Percentiles rank a stretch among this genome's conserved stretches.
phyloP scores from a whole-genome alignment of 306 rosid species.

The Prosopis cineraria region DNA sequence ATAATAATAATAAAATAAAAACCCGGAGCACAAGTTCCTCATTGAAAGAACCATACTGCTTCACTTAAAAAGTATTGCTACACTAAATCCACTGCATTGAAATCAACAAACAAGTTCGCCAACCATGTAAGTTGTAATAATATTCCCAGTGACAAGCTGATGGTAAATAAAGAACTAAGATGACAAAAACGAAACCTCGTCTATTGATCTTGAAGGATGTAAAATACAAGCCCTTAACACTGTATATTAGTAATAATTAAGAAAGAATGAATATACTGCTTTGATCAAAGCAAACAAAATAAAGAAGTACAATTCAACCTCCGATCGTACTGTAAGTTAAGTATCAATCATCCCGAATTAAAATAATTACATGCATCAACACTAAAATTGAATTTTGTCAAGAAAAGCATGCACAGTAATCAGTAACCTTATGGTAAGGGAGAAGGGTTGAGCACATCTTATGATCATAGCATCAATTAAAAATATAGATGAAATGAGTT shows the following conservation, averaged over 20 bases:
- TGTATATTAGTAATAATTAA: not conserved
- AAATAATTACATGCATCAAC: conserved; percentile 30
- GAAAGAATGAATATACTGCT: not conserved
- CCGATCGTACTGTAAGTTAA: not conserved
- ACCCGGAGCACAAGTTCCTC: too few relatives aligned
- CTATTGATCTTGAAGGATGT: not conserved
- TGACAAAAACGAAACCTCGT: not conserved
- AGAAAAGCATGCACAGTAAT: not conserved
- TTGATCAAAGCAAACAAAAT: not conserved
- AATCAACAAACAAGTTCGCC: not conserved
- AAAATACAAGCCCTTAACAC: not conserved
- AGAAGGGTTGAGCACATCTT: not conserved
- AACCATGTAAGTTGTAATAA: not conserved
- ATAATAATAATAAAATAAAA: too few relatives aligned
- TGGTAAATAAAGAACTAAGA: not conserved
- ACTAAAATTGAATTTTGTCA: conserved; percentile 12
- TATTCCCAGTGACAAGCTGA: not conserved
- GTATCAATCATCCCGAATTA: conserved; percentile 10
- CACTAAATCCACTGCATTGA: not conserved
- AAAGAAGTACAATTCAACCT: not conserved
- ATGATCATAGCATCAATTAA: not conserved
- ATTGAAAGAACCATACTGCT: not conserved
- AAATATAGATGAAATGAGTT: conserved; percentile 23
- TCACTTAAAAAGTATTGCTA: too few relatives aligned
- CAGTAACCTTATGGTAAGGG: not conserved